Percentiles rank a stretch among this genome's conserved stretches.
phyloP scores from a whole-genome alignment of 208 protist species.

The Entamoeba dispar region DNA sequence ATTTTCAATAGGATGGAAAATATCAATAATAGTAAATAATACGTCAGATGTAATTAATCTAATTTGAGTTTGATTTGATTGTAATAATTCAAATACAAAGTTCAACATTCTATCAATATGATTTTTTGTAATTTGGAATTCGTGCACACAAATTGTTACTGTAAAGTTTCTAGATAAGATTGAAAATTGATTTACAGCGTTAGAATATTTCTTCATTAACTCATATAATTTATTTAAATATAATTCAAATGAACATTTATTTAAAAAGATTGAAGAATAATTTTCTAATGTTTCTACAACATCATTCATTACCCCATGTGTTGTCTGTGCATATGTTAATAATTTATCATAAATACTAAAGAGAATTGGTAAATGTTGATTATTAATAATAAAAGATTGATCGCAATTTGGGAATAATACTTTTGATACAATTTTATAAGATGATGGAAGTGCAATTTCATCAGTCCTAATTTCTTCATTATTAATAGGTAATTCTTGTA shows the following conservation, averaged over 20 bases:
- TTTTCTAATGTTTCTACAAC: not conserved
- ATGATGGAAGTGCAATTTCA: not conserved
- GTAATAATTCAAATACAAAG: not conserved
- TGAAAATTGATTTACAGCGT: not conserved
- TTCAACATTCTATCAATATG: not conserved
- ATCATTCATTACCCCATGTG: not conserved
- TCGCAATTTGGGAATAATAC: not conserved
- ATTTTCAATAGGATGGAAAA: not conserved
- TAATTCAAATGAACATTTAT: not conserved
- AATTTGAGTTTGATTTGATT: not conserved
- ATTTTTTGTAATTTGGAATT: not conserved
- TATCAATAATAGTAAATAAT: not conserved
- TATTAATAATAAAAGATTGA: not conserved
- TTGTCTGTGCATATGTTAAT: not conserved
- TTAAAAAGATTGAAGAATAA: not conserved
- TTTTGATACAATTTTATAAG: not conserved
- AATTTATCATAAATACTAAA: not conserved
- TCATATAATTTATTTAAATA: not conserved
- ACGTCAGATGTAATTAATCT: not conserved
- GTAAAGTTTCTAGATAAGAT: not conserved
- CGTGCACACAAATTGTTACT: not conserved
- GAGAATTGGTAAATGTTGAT: not conserved
- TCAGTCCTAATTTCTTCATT: not conserved
- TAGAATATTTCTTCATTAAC: not conserved
- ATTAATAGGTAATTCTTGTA: not conserved